Evolutionary conservation across 352 stramenopile genomes (phyloP).

Genomic region (Phytophthora europaea): DNA sequence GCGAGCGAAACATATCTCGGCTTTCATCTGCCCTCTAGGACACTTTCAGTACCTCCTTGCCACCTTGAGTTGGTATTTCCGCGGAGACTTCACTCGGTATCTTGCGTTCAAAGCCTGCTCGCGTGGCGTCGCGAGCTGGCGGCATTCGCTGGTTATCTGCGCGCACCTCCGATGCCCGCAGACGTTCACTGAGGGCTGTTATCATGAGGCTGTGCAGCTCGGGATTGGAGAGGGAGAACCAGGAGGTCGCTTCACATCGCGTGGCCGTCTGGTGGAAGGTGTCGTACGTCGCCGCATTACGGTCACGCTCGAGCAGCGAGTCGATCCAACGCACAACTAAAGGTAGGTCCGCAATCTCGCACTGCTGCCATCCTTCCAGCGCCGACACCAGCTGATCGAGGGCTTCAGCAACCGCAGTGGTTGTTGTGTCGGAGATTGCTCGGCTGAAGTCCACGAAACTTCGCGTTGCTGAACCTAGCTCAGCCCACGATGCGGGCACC

Average conservation of each 20-base stretch:
- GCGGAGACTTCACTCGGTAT: too few relatives aligned
- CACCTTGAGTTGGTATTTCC: too few relatives aligned
- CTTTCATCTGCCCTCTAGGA: too few relatives aligned
- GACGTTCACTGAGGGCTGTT: not conserved
- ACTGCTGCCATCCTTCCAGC: slow-evolving; percentile 9
- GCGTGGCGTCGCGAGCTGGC: too few relatives aligned
- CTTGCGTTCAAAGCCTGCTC: too few relatives aligned
- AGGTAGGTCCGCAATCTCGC: not conserved
- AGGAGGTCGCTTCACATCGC: not conserved
- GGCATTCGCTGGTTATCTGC: too few relatives aligned
- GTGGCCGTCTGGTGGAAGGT: not conserved
- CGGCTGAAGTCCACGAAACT: slow-evolving; percentile 4
- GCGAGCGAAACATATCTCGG: too few relatives aligned
- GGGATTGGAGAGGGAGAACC: slow-evolving; percentile 5
- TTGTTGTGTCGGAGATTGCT: not conserved
- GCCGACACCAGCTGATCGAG: not conserved
- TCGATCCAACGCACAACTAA: slow-evolving; percentile 2
- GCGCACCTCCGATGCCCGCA: too few relatives aligned
- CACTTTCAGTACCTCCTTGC: too few relatives aligned
- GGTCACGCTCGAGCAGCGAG: not conserved
- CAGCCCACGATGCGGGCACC: not conserved
- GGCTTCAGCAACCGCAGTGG: not conserved
- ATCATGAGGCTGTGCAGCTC: not conserved
- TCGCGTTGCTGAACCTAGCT: not conserved
- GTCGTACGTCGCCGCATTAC: not conserved